Evolutionary conservation across 2,329 filamentous ascomycete species (phyloP), one percentile per base, ranked within the genome.

Genomic region (Rutstroemia sp.): DNA sequence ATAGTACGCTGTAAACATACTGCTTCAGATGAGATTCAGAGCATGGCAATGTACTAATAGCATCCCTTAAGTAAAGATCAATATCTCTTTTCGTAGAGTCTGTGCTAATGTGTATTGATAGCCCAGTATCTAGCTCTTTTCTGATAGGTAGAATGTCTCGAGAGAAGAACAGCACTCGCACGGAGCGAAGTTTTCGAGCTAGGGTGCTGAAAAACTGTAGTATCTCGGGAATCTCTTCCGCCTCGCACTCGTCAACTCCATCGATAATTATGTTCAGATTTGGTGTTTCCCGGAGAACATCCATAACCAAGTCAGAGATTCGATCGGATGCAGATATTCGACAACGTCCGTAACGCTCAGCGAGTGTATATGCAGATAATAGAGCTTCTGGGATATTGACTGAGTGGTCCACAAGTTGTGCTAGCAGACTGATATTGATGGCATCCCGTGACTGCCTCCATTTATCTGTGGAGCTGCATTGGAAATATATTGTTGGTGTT

Each of bases 191-290:
- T 17, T 55, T 21, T 27, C 19, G 25, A 5, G 53, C 49, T 44
- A 50, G 21, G 12, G 19, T 17, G 5, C 21, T 36, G 5, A 55
- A 30, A 12, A 50, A 36, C 5, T 38, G 53, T 45, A 55, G 50
- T 17, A 51, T 55, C n/a, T 48, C 47, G 16, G 39, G 27, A 34
- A 55, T 44, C 16, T 51, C 53, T 17, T 44, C 38, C 6, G 25
- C 42, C 17, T 55, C 53, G 44, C 53, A 55, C 50, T 55, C 53
- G 21, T 55, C 53, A n/a, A 55, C 30, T 8, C 46, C 53, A 45
- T 55, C 53, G 27, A 55, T 42, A 17, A 55, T 34, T 12, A 55
- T 55, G 9, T 51, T 55, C 10, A 55, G 7, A 14, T 47, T 17
- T 44, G 53, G 47, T 19, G 40, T 25, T 4, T 25, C 46, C 14